Conservation (phyloP, 345 rosid species). For the Acer campestre region DNA sequence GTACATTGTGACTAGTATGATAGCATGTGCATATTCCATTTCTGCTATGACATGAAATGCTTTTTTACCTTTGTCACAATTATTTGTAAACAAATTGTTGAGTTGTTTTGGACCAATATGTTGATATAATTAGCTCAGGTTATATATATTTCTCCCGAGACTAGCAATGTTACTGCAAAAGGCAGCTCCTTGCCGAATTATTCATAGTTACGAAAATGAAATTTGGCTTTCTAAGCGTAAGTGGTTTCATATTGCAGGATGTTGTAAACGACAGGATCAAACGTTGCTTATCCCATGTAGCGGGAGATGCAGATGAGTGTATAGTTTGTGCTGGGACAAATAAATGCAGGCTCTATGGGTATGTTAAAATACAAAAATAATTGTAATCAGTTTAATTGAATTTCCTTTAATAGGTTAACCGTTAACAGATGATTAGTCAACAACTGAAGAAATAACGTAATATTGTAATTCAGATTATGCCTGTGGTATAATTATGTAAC, state of each 20-base stretch:
- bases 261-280: slow-evolving; percentile 80
- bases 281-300: slow-evolving; percentile 74
- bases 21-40: not conserved
- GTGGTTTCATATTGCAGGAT: slow-evolving; percentile 46
- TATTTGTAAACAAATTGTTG: not conserved
- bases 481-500: not conserved
- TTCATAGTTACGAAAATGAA: not conserved
- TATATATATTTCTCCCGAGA: not conserved
- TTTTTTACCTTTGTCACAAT: not conserved
- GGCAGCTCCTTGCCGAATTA: not conserved
- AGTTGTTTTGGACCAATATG: not conserved
- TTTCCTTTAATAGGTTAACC: not conserved
- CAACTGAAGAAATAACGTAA: not conserved
- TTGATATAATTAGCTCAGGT: not conserved
- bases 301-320: slow-evolving; percentile 77
- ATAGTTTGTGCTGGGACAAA: slow-evolving; percentile 76
- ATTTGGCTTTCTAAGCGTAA: not conserved
- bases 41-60: not conserved
- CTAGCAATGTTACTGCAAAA: not conserved
- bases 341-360: slow-evolving; percentile 73
- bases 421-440: not conserved
- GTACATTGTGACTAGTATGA: not conserved
- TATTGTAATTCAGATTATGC: not conserved
- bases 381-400: not conserved
- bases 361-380: not conserved